Conservation (phyloP, 177 flowering plant genomes). For the Tripterygium wilfordii region DNA sequence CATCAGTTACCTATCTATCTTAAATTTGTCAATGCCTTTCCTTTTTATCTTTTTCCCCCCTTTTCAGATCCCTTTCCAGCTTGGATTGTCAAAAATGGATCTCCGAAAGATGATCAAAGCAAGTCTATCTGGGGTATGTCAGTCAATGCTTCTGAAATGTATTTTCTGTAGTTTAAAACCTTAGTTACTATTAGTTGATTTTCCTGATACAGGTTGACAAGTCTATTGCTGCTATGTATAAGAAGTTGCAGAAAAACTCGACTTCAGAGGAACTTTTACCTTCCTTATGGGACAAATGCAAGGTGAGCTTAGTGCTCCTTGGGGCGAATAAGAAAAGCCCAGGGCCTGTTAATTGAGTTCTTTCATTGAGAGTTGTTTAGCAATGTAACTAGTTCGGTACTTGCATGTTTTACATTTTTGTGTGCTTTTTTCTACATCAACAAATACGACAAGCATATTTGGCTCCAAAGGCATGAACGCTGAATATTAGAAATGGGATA, state of each 20-base stretch:
- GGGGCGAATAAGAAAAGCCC: too few species aligned
- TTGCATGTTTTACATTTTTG: too few species aligned
- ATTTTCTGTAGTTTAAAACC: not conserved
- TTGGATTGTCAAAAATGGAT: slow-evolving; percentile 86
- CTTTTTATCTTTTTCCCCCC: not conserved
- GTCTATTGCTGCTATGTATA: slow-evolving; percentile 72
- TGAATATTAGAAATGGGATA: too few species aligned
- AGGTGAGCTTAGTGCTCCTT: slow-evolving; percentile 43
- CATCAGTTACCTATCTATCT: too few species aligned
- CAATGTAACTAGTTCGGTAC: too few species aligned
- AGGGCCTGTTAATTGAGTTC: not conserved
- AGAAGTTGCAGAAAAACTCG: slow-evolving; percentile 80
- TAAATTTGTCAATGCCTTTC: too few species aligned
- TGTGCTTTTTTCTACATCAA: too few species aligned
- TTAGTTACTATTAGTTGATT: not conserved
- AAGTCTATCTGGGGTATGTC: slow-evolving; percentile 86
- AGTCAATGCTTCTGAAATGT: not conserved
- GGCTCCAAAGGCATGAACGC: too few species aligned
- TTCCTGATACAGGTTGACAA: slow-evolving; percentile 69
- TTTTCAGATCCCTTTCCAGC: slow-evolving; percentile 88
- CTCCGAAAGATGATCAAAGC: slow-evolving; percentile 84
- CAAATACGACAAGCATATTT: too few species aligned
- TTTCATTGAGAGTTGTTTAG: not conserved
- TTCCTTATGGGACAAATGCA: slow-evolving; percentile 98
- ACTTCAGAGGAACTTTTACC: slow-evolving; percentile 93